Percentiles rank a stretch among this genome's conserved stretches.
phyloP scores from a whole-genome alignment of 345 rosid genomes.

The Brassica napus region DNA sequence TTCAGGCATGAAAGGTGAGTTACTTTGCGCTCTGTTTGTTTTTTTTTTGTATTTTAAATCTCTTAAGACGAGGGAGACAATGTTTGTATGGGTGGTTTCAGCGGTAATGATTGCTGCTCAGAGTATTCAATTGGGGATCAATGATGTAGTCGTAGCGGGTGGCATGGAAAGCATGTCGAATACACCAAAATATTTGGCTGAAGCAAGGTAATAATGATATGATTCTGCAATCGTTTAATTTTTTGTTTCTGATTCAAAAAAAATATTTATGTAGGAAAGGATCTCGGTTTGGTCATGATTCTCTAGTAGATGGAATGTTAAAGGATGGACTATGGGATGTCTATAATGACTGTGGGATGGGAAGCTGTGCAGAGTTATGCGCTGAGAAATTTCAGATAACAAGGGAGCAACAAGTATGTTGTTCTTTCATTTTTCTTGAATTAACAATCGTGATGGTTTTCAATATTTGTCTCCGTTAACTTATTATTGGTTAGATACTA shows the following conservation, averaged over 20 bases:
- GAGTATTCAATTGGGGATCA: constrained; percentile 90
- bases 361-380: constrained; percentile 90
- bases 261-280: constrained; percentile 73
- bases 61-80: not conserved
- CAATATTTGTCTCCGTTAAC: not conserved
- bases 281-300: constrained; percentile 91
- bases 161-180: constrained; percentile 99
- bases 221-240: too few relatives aligned
- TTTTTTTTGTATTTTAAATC: not conserved
- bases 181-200: constrained; percentile 85
- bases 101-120: constrained; percentile 95
- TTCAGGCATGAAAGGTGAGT: constrained; percentile 95
- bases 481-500: not conserved
- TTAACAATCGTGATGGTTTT: not conserved
- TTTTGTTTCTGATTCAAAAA: constrained; percentile 29
- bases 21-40: not conserved
- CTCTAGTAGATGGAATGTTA: constrained; percentile 91
- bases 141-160: constrained; percentile 92
- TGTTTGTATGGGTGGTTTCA: constrained; percentile 40
- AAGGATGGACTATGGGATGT: constrained; percentile 99
- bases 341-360: constrained; percentile 89
- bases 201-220: constrained; percentile 64
- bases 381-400: constrained; percentile 72
- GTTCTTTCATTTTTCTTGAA: not conserved
- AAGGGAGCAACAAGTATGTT: constrained; percentile 79